Percentiles rank a stretch among this genome's conserved stretches.
Conservation (phyloP, 805 yeast species). For the Starmerella apicola region DNA sequence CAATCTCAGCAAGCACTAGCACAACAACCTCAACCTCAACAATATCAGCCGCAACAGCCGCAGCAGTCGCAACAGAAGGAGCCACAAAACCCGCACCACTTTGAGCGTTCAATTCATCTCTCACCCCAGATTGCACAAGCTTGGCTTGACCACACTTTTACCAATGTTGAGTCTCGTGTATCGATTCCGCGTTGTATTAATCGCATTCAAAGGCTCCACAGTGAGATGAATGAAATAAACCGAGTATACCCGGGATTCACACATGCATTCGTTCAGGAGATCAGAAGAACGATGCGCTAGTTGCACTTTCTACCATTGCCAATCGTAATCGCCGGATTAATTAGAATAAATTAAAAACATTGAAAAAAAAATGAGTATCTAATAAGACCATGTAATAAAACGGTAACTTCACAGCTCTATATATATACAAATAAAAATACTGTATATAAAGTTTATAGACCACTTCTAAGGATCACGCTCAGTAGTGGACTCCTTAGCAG, state of each 20-base stretch:
- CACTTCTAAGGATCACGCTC: conserved; percentile 15
- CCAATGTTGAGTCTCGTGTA: conserved; percentile 1
- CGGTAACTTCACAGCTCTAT: not conserved
- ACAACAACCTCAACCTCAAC: too few relatives aligned
- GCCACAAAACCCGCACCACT: too few relatives aligned
- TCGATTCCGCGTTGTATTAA: not conserved
- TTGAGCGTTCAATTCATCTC: too few relatives aligned
- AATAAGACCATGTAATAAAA: too few relatives aligned
- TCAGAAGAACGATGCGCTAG: conserved; percentile 18
- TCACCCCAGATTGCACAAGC: not conserved
- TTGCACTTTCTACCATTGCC: not conserved
- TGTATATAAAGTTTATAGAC: not conserved
- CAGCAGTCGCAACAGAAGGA: too few relatives aligned
- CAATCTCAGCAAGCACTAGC: too few relatives aligned
- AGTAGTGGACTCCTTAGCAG: not conserved
- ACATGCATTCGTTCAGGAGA: conserved; percentile 56
- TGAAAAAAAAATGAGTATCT: too few relatives aligned
- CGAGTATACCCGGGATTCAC: conserved; percentile 47
- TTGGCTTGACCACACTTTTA: conserved; percentile 28
- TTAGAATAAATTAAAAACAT: too few relatives aligned
- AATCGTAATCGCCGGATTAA: not conserved
- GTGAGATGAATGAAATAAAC: conserved; percentile 37
- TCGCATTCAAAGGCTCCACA: conserved; percentile 35
- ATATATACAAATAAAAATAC: not conserved
- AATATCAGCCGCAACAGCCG: too few relatives aligned